These are phyloP conservation scores for Alternaria brassicae DNA, from an alignment of 2,329 filamentous ascomycete genomes.

Conservation along the genomic window DNA sequence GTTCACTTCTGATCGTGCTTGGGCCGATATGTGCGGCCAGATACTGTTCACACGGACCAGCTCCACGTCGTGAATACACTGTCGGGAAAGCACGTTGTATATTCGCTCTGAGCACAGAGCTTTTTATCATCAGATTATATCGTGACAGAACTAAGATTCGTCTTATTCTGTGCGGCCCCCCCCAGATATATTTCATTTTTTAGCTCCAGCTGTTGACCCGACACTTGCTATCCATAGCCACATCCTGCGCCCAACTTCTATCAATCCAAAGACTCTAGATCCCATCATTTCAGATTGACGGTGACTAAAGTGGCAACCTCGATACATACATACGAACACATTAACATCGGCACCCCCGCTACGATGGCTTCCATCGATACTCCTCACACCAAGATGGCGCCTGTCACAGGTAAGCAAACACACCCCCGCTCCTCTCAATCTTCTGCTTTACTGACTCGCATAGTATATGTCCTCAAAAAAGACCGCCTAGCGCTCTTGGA, in stretches of 20 bases:
- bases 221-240: too few relatives aligned
- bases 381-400: background rate
- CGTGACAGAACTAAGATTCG: fast-evolving
- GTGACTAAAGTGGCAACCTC: background rate
- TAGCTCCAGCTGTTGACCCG: too few relatives aligned
- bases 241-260: fast-evolving
- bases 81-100: background rate
- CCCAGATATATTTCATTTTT: too few relatives aligned
- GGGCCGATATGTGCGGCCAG: background rate
- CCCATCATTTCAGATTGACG: background rate
- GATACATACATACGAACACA: background rate
- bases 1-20: background rate
- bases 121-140: background rate
- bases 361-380: background rate
- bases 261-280: background rate
- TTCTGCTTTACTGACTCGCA: background rate
- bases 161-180: background rate
- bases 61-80: background rate
- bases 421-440: background rate
- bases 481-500: background rate
- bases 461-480: background rate
- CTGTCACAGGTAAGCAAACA: background rate
- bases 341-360: background rate
- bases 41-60: background rate
- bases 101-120: background rate